Conservation (phyloP, 2,329 filamentous ascomycete species). For the Colletotrichum sp. region DNA sequence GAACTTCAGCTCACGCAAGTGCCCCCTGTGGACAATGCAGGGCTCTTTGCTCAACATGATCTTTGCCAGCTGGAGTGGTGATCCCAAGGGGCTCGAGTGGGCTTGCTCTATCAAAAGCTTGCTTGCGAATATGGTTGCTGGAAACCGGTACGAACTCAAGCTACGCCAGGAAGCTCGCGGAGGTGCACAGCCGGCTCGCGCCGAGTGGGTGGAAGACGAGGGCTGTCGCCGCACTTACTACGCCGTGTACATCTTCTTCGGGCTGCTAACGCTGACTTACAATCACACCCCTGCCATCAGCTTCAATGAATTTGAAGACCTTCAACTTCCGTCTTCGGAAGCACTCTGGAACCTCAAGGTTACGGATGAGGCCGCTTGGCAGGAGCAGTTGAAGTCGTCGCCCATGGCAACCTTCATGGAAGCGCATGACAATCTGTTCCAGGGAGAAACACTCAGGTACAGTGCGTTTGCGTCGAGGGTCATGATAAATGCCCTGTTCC, state of each 20-base stretch:
- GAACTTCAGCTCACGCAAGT: constrained; percentile 97
- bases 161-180: constrained; percentile 88
- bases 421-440: constrained; percentile 94
- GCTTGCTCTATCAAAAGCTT: constrained; percentile 98
- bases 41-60: constrained; percentile 97
- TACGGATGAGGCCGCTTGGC: constrained; percentile 81
- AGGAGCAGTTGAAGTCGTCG: constrained; percentile 74
- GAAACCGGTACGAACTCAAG: constrained; percentile 95
- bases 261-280: constrained; percentile 91
- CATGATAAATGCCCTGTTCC: constrained; percentile 98
- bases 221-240: constrained; percentile 97
- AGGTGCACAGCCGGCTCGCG: constrained; percentile 74
- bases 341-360: constrained; percentile 90
- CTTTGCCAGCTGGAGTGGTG: constrained; percentile 98
- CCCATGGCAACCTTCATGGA: constrained; percentile 87
- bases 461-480: constrained; percentile 96
- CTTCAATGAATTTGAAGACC: constrained; percentile 96
- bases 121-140: constrained; percentile 97
- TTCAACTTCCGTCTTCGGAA: constrained; percentile 92
- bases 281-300: constrained; percentile 98
- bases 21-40: constrained; percentile 98
- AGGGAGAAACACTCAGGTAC: constrained; percentile 88
- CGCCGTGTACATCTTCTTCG: constrained; percentile 99
- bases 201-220: constrained; percentile 97
- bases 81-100: constrained; percentile 97